Base-by-base conservation (phyloP, 148 eudicot species). In the Gaultheria prostrata region DNA sequence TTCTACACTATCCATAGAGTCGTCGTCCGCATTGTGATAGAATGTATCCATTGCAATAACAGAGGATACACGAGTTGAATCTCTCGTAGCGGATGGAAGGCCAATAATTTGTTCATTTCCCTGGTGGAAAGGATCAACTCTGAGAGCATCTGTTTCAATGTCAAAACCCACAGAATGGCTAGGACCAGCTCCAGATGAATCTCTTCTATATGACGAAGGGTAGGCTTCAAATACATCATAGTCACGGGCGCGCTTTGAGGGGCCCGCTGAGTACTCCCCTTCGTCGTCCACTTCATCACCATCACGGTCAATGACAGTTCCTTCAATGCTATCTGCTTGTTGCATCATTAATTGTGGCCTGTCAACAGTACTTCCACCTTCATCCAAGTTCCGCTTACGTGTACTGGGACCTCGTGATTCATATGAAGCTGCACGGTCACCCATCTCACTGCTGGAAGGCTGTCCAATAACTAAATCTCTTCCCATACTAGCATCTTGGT, bases 1-100 rank as follows among this genome's bases (percentile, higher is more conserved):
- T 82, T 97, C 99, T 82, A 97, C 99, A 85, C 99, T 97, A 69
- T 97, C 99, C 98, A 97, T 97, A 24, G 99, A 97, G 86, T 97
- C 98, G 75, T 92, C 88, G 76, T 91, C 97, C 63, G 82, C 92
- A 89, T 89, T 85, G 77, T 92, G 93, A 87, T 91, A 80, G 71
- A 90, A 26, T 63, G 98, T 97, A 85, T 95, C 94, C 98, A 97
- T 97, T 26, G 99, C 99, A 85, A 97, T 90, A 80, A 97, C 98
- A 83, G 99, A 97, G 79, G 99, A 97, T 57, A 88, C 99, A 83
- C 82, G 97, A 48, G 94, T 84, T 71, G 97, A 96, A 81, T 91
- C 98, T 88, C 95, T 87, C 83, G 95, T 87, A 85, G 95, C 82
- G 24, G 92, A 86, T 67, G 92, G 93, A 71, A 88, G 83, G 80